These are phyloP conservation scores for Lathyrus tuberosus DNA, from an alignment of 306 rosid genomes.

Conservation along the genomic window DNA sequence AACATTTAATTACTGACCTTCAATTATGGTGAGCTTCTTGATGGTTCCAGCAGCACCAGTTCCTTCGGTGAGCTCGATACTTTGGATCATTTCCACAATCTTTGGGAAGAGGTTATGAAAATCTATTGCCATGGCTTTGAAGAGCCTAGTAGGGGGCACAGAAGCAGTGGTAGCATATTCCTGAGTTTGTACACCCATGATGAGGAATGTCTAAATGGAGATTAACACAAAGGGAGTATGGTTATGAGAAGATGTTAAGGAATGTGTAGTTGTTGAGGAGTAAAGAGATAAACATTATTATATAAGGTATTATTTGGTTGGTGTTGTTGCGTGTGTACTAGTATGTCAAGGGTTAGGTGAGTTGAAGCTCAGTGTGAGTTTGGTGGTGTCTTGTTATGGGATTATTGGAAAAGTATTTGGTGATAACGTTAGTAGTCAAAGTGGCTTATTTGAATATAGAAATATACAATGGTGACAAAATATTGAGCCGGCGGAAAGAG, in stretches of 20 bases:
- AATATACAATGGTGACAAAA: too few relatives aligned
- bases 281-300: not conserved
- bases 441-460: too few relatives aligned
- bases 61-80: conserved; percentile 49
- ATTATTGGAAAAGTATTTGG: too few relatives aligned
- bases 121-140: conserved; percentile 53
- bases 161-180: conserved; percentile 41
- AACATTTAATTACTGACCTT: conserved; percentile 22
- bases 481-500: too few relatives aligned
- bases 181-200: conserved; percentile 55
- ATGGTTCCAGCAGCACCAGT: conserved; percentile 60
- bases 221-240: not conserved
- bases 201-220: conserved; percentile 1
- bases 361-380: not conserved
- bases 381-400: not conserved
- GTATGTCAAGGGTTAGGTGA: not conserved
- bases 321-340: not conserved
- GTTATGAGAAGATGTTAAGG: not conserved
- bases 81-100: conserved; percentile 38
- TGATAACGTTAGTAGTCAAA: too few relatives aligned
- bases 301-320: not conserved
- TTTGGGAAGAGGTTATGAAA: conserved; percentile 50
- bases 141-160: conserved; percentile 49
- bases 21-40: conserved; percentile 49
- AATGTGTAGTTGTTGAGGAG: not conserved